Base-by-base conservation (phyloP, 176 grass and related monocot species). In the Juncus effusus region DNA sequence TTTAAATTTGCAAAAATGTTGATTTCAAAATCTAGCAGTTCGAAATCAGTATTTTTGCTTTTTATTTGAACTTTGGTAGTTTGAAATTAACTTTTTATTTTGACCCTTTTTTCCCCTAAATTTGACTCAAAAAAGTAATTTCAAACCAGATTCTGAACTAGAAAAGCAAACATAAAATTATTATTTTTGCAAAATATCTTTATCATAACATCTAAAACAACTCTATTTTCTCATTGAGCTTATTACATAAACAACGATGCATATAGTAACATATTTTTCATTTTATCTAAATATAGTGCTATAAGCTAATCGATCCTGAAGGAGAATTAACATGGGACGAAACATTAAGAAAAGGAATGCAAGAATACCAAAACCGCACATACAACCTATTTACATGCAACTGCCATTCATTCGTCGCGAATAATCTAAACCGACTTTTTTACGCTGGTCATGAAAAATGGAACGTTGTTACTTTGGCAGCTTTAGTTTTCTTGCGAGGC, bases 321-420 rank as follows among this genome's bases (percentile, higher is more conserved):
- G 75, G 47, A 10, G 75, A 77, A 39, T 58, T 72, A 14, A 69
- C 72, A 44, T 97, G 93, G 93, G 93, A 97, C 1, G 85, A 74
- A 3, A 60, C 72, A 7, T 63, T 97, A 51, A 84, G 53, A 77
- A 82, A 84, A 84, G 62, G 93, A 12, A 90, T 84, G 0, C 88
- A 80, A 45, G 88, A 86, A 68, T 97, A 89, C 68, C 93, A 97
- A 54, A 79, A 86, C 82, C 86, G 82, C 71, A 84, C 64, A 44
- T 97, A 97, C 75, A 97, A 80, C 64, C 68, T 97, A 7, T 92
- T 97, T 74, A 92, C 88, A 56, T 97, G 93, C 82, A 97, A 97
- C 36, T 97, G 93, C 14, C 93, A 97, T 72, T 97, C 93, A 62
- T 97, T 97, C 5, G 93, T 97, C 0, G 88, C 58, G 6, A 92